These are phyloP conservation scores for Saccharomyces kudriavzevii DNA, from an alignment of 805 yeast species.

Conservation along the genomic window DNA sequence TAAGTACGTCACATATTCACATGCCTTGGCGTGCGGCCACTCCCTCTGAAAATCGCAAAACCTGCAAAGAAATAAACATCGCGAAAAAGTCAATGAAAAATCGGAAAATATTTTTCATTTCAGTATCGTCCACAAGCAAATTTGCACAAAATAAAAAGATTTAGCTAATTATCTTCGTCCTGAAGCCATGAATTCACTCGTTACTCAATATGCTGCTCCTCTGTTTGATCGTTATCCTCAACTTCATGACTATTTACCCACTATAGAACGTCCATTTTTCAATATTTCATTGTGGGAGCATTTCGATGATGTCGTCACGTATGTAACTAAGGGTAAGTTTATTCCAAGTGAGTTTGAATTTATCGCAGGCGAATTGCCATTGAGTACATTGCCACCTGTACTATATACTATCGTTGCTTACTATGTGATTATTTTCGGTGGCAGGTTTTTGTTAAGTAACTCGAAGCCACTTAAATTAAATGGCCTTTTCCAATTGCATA, in stretches of 20 bases:
- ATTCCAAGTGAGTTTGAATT: slow-evolving; percentile 50
- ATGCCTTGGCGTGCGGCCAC: neutral
- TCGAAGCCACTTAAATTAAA: slow-evolving; percentile 67
- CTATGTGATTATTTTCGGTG: slow-evolving; percentile 79
- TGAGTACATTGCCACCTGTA: slow-evolving; percentile 59
- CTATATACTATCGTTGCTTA: slow-evolving; percentile 53
- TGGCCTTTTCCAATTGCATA: slow-evolving; percentile 76
- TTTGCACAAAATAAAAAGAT: neutral
- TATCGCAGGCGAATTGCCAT: slow-evolving; percentile 53
- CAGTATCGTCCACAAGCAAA: neutral
- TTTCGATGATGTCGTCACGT: slow-evolving; percentile 19
- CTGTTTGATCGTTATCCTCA: slow-evolving; percentile 16
- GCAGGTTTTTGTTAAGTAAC: slow-evolving; percentile 53
- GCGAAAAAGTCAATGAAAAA: neutral
- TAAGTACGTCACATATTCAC: neutral
- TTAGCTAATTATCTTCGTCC: neutral
- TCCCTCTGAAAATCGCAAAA: neutral
- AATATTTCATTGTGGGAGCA: slow-evolving; percentile 28
- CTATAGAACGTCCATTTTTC: slow-evolving; percentile 30
- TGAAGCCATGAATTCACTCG: slow-evolving; percentile 8
- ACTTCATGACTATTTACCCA: slow-evolving; percentile 20
- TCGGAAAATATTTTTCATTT: neutral
- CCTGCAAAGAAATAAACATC: neutral
- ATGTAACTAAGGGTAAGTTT: slow-evolving; percentile 20
- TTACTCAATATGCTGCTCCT: slow-evolving; percentile 13